These are phyloP conservation scores for Lactifluus piperatus DNA, from an alignment of 768 basidiomycete genomes.

Conservation along the genomic window DNA sequence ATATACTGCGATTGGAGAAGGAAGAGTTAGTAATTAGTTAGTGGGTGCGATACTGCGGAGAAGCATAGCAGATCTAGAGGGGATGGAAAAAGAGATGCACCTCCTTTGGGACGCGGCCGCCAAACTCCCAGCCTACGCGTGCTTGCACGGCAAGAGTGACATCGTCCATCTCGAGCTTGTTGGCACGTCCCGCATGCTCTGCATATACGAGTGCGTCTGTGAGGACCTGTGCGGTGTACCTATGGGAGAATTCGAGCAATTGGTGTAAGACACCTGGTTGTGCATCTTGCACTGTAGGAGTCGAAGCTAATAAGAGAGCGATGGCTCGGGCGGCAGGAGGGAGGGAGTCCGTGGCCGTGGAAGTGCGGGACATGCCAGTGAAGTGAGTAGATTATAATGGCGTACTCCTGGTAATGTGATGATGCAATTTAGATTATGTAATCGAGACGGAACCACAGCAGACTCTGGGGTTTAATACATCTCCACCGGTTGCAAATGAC, in stretches of 20 bases:
- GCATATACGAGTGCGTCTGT: slow-evolving; percentile 83
- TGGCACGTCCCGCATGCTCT: slow-evolving; percentile 71
- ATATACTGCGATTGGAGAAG: slow-evolving; percentile 44
- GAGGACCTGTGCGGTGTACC: slow-evolving; percentile 76
- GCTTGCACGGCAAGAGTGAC: slow-evolving; percentile 75
- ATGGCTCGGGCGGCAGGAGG: slow-evolving; percentile 83
- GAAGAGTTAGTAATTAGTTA: too few species aligned
- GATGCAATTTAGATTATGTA: not conserved
- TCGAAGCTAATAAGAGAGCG: slow-evolving; percentile 73
- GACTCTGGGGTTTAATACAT: too few species aligned
- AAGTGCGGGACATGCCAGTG: slow-evolving; percentile 33
- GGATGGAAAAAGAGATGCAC: slow-evolving; percentile 31
- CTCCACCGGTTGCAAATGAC: not conserved
- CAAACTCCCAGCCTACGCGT: slow-evolving; percentile 88
- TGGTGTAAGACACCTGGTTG: slow-evolving; percentile 84
- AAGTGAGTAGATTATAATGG: not conserved
- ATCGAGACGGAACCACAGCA: too few species aligned
- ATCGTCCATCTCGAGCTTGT: slow-evolving; percentile 80
- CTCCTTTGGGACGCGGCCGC: slow-evolving; percentile 84
- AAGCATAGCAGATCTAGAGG: not conserved
- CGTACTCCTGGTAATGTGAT: not conserved
- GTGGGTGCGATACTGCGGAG: not conserved
- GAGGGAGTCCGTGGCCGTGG: slow-evolving; percentile 42
- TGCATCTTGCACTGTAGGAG: slow-evolving; percentile 76
- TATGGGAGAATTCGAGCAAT: slow-evolving; percentile 76